Conservation (phyloP, 2,329 filamentous ascomycete genomes). For the Alternaria tenuissima region DNA sequence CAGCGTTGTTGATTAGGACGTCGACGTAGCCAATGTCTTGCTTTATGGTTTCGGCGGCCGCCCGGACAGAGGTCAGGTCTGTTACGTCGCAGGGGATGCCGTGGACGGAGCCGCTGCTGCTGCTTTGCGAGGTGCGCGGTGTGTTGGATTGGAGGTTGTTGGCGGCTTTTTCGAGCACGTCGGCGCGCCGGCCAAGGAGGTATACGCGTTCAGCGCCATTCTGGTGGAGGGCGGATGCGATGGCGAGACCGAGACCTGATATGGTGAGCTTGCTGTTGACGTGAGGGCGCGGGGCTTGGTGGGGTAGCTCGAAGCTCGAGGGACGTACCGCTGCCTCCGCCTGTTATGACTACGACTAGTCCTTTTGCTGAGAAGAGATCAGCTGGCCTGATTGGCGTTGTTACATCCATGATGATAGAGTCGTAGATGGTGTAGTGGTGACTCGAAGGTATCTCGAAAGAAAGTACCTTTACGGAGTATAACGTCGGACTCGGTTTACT, state of each 20-base stretch:
- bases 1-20: constrained; percentile 63
- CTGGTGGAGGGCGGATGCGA: constrained; percentile 54
- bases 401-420: constrained; percentile 45
- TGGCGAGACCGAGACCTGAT: constrained; percentile 50
- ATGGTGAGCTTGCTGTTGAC: constrained; percentile 9
- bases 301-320: constrained; percentile 35
- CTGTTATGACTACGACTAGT: constrained; percentile 53
- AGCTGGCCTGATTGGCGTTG: constrained; percentile 43
- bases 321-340: constrained; percentile 52
- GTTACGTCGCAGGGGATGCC: constrained; percentile 57
- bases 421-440: not conserved
- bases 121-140: constrained; percentile 36
- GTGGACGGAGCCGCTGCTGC: constrained; percentile 39
- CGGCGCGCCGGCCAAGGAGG: constrained; percentile 55
- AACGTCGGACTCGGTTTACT: constrained; percentile 18
- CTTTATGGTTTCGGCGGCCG: constrained; percentile 54
- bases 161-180: constrained; percentile 53
- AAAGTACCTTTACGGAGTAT: constrained; percentile 7
- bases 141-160: constrained; percentile 38
- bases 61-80: constrained; percentile 51
- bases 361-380: constrained; percentile 52
- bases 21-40: constrained; percentile 60
- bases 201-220: constrained; percentile 55
- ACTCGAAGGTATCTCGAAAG: not conserved
- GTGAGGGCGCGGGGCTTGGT: constrained; percentile 28